Base-by-base conservation (phyloP, 805 yeast species). In the Phaffomyces thermotolerans region DNA sequence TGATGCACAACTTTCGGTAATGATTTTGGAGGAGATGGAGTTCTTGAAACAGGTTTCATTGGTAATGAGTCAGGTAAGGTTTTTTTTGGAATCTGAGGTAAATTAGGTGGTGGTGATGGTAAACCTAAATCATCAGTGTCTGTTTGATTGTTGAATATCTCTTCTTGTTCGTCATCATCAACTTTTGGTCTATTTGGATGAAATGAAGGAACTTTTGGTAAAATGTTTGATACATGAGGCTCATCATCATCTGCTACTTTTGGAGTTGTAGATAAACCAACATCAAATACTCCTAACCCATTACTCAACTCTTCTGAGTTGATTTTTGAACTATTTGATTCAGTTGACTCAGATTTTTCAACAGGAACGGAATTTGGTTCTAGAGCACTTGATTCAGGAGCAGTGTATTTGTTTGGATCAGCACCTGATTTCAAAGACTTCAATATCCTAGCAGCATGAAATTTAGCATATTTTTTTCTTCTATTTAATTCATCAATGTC, bases 381-480 rank as follows among this genome's bases (percentile, higher is more conserved):
- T 9, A 13, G 29, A 10, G 29, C 13, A 27, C 14, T 10, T 27
- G 13, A 10, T 9, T 27, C 29, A 27, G 72, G 72, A 1, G 71
- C 64, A 36, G 68, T 67, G 52, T 70, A 67, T 35, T 71, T 79
- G 59, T 82, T 77, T 6, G 85, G 85, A 53, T 80, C 79, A 32
- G 71, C 69, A 1, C 78, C 79, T 7, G 58, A 57, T 46, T 67
- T 72, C 33, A 68, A 52, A 0, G 76, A 69, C 48, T 68, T 72
- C 41, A 81, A 56, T 24, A 81, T 79, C 33, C 84, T 62, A 8
- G 77, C 71, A 14, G 82, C 75, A 49, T 79, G 83, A 55, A 66
- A 81, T 57, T 81, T 81, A 14, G 84, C 76, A 51, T 75, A 84
- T 54, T 77, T 78, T 38, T 72, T 67, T 54, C 76, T 76, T 39